These are phyloP conservation scores for Clavariopsis aquatica DNA, from an alignment of 495 filamentous ascomycete genomes.

Conservation along the genomic window DNA sequence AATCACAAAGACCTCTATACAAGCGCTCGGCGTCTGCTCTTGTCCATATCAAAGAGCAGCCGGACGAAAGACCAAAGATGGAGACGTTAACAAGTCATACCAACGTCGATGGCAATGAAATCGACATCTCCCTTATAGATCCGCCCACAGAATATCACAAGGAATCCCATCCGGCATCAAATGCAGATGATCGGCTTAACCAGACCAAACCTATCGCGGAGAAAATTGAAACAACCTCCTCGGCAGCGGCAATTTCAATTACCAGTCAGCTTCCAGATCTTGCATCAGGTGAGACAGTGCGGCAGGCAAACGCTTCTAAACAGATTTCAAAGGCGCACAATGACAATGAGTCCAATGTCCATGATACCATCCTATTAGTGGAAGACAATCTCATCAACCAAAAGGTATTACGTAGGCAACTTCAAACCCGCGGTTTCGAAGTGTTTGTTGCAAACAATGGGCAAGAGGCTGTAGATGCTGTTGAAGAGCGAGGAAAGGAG, in stretches of 20 bases:
- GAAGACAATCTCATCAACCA: slow-evolving; percentile 40
- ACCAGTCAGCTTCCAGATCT: not conserved
- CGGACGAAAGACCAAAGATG: slow-evolving; percentile 6
- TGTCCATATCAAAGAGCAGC: slow-evolving; percentile 11
- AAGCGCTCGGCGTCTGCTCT: slow-evolving; percentile 16
- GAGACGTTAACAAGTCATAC: slow-evolving; percentile 14
- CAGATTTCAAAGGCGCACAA: slow-evolving; percentile 5
- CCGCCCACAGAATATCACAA: slow-evolving; percentile 20
- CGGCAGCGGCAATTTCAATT: not conserved
- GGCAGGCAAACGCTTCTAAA: slow-evolving; percentile 3
- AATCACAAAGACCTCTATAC: slow-evolving; percentile 15
- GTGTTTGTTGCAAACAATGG: slow-evolving; percentile 36
- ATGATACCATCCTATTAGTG: slow-evolving; percentile 24
- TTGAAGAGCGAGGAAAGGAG: slow-evolving; percentile 12
- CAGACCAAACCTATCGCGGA: slow-evolving; percentile 18
- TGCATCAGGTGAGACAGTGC: slow-evolving; percentile 10
- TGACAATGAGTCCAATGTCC: not conserved
- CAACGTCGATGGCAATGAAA: slow-evolving; percentile 19
- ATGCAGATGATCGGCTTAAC: slow-evolving; percentile 1
- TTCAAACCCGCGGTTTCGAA: slow-evolving; percentile 32
- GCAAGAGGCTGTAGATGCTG: slow-evolving; percentile 35
- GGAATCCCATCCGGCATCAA: slow-evolving; percentile 25
- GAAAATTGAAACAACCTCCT: slow-evolving; percentile 6
- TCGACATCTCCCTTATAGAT: slow-evolving; percentile 16
- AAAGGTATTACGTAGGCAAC: slow-evolving; percentile 35